phyloP scores from a whole-genome alignment of 768 basidiomycete species.

The Daedalea quercina region DNA sequence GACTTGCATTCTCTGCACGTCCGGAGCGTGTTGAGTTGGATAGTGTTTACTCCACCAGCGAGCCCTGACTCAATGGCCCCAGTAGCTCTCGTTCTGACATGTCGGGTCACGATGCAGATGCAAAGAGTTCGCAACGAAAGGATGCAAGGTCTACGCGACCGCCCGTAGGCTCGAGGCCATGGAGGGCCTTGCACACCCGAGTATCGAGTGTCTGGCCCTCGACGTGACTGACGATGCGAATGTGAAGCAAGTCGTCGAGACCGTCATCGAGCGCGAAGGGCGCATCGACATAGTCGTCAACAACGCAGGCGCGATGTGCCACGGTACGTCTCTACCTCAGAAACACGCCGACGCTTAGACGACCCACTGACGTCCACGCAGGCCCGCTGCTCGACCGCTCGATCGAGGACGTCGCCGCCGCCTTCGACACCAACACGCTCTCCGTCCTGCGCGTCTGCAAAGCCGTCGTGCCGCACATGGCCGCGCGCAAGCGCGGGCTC shows the following conservation, averaged over 20 bases:
- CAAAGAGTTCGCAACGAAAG: slow-evolving; percentile 56
- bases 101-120: slow-evolving; percentile 34
- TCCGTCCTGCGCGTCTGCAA: slow-evolving; percentile 54
- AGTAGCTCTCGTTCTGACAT: background rate
- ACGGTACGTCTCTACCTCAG: background rate
- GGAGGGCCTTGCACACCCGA: slow-evolving; percentile 39
- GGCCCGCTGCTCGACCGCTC: slow-evolving; percentile 46
- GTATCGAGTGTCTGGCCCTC: slow-evolving; percentile 42
- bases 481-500: slow-evolving; percentile 49
- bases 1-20: too few relatives aligned
- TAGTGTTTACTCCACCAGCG: too few relatives aligned
- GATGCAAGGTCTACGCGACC: slow-evolving; percentile 74
- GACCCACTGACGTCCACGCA: slow-evolving; percentile 10
- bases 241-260: slow-evolving; percentile 40
- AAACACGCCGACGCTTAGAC: too few relatives aligned
- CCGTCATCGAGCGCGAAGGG: slow-evolving; percentile 49
- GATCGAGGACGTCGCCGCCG: slow-evolving; percentile 41
- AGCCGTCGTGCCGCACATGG: slow-evolving; percentile 69
- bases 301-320: slow-evolving; percentile 39
- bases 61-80: too few relatives aligned
- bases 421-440: slow-evolving; percentile 65
- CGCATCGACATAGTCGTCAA: slow-evolving; percentile 71
- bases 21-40: too few relatives aligned
- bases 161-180: slow-evolving; percentile 61
- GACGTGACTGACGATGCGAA: slow-evolving; percentile 62